Base-by-base conservation (phyloP, 257 asterid genomes). In the Gentiana dahurica region DNA sequence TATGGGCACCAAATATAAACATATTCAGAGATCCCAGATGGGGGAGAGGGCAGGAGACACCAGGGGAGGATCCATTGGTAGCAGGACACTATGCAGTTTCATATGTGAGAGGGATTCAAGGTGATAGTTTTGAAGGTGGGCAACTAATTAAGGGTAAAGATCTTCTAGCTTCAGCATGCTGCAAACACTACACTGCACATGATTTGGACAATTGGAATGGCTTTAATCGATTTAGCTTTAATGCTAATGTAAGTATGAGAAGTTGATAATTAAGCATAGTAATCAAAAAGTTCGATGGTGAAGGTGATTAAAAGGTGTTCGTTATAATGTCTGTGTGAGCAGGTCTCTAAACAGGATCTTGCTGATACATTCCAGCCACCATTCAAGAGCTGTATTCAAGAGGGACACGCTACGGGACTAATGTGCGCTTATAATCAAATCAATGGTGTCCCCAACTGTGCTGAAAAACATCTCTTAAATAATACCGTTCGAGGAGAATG, bases 301-400 rank as follows among this genome's bases (percentile, higher is more conserved):
- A 24, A 24, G 24, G 24, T 24, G 24, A 24, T 24, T 24, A 24
- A 24, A 24, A 24, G 24, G 24, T 24, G 24, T 24, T 5, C 35
- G 57, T 8, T 34, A 35, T 12, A 12, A 49, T 49, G 32, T 4
- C 2, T 1, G 15, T 58, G 15, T 43, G 5, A 61, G 13, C 33
- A 86, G 95, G 88, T 86, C 36, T 69, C 69, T 50, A 65, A 68
- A 71, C 91, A 83, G 62, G 95, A 83, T 65, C 44, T 86, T 69
- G 88, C 87, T 13, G 95, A 86, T 45, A 75, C 94, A 8, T 86
- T 59, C 60, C 82, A 79, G 64, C 95, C 91, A 12, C 94, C 95
- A 34, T 86, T 86, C 68, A 65, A 53, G 77, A 79, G 73, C 50
- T 86, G 95, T 51, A 77, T 87, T 65, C 54, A 78, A 53, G 44